Evolutionary conservation across 2,329 filamentous ascomycete genomes (phyloP), one percentile per base, ranked within the genome.

Genomic region (Diplocarpon mali): DNA sequence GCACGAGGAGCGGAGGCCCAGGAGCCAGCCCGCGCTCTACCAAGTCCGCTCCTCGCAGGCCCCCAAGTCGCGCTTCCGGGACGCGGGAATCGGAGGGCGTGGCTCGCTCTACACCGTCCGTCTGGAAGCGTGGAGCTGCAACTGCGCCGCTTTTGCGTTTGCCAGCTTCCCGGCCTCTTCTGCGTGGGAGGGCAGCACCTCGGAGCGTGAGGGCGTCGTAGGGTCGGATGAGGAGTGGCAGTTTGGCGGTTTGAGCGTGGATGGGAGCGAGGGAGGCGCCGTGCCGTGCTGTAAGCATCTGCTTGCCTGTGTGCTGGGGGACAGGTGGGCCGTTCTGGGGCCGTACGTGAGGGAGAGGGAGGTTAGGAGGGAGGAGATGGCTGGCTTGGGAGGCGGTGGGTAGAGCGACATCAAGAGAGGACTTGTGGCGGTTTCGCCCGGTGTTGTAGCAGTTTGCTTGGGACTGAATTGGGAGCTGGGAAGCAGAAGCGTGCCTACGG

Each of bases 211-310:
- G 3, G 20, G 20, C 4, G 20, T 24, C 20, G 20, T 7, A 24
- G 20, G 20, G 20, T 24, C 7, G 38, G 53, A 35, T 2, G 37
- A 37, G 16, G 46, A 47, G n/a, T 59, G 49, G 53, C 42, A 57
- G 15, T 51, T 78, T 53, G 76, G 78, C 0, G 76, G 76, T 0
- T 40, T 72, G 42, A 69, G 67, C 45, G 39, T 47, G 5, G 47
- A 54, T 47, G 49, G 52, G 17, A 45, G n/a, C 10, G 38, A 44
- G 2, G 58, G 52, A 6, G 56, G 55, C 3, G 58, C 57, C 2
- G 55, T 73, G 46, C 74, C 78, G 55, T 85, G 65, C 44, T 98
- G 90, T 62, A 95, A 95, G 66, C 90, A 98, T 64, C 64, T 96
- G 5, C 72, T 96, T 13, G 90, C 90, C 1, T 93, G 85, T 62